Evolutionary conservation across 2,329 filamentous ascomycete genomes (phyloP).

Genomic region (Verruconis gallopava): DNA sequence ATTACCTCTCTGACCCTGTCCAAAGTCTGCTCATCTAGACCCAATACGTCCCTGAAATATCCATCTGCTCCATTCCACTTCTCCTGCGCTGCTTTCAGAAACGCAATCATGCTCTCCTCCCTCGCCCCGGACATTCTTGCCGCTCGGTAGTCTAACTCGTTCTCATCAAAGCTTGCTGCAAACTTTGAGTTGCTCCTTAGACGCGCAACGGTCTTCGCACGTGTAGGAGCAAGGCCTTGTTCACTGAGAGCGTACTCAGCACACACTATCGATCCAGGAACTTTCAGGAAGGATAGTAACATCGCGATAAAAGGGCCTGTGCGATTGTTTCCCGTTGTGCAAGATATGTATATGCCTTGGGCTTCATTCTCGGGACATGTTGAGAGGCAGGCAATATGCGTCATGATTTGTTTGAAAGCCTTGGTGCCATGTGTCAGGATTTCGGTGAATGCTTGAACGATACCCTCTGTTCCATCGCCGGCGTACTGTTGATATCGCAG

Average conservation of each 20-base stretch:
- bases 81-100: slow-evolving; percentile 42
- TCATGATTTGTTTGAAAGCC: slow-evolving; percentile 45
- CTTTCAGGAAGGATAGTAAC: slow-evolving; percentile 49
- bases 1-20: background rate
- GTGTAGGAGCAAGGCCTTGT: slow-evolving; percentile 37
- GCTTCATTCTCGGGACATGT: slow-evolving; percentile 18
- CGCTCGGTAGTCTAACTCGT: slow-evolving; percentile 9
- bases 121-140: slow-evolving; percentile 24
- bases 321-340: slow-evolving; percentile 65
- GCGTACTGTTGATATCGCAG: background rate
- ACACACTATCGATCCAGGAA: slow-evolving; percentile 45
- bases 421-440: slow-evolving; percentile 44
- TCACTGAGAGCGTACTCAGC: slow-evolving; percentile 58
- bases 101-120: slow-evolving; percentile 39
- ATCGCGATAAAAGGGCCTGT: slow-evolving; percentile 59
- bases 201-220: slow-evolving; percentile 16
- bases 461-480: background rate
- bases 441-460: slow-evolving; percentile 42
- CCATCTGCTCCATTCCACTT: slow-evolving; percentile 48
- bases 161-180: slow-evolving; percentile 1
- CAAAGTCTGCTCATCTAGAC: slow-evolving; percentile 32
- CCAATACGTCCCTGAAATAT: slow-evolving; percentile 47
- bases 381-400: slow-evolving; percentile 35
- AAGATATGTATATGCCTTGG: slow-evolving; percentile 41
- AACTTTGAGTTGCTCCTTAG: slow-evolving; percentile 3